Evolutionary conservation across 495 filamentous ascomycete species (phyloP), one percentile per base, ranked within the genome.

Genomic region (Oidiodendron maius): DNA sequence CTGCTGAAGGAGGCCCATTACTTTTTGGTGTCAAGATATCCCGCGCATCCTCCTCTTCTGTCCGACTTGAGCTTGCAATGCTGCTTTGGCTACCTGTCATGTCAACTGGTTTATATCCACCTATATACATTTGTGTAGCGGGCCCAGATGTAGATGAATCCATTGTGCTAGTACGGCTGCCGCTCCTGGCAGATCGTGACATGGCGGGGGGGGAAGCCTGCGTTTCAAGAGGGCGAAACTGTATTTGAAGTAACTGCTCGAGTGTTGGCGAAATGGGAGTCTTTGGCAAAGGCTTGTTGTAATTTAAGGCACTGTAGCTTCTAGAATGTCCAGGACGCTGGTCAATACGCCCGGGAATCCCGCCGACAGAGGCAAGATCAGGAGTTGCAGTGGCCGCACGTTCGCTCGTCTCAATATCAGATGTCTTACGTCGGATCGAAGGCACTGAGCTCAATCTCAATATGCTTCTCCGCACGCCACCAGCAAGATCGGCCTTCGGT

Each of bases 61-160:
- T 61, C 40, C 64, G 61, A 35, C 55, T 60, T 16, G 53, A 54
- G 46, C 66, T 64, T 11, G 65, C 67, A 50, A 78, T 58, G 49
- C 72, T 82, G 51, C 71, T 75, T 52, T 83, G 78, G 48, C 78
- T 84, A 53, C 71, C 71, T 52, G 75, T 80, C 56, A 72, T 61
- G 53, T 69, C 65, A 30, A 12, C 5, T 47, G 48, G 51, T 10
- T 57, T 15, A 53, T 50, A 61, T 17, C 58, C 58, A 41, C 41
- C 53, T 2, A 41, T 60, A 52, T 74, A 70, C 50, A 65, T 60
- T 56, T 69, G 71, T 18, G 51, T 61, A 53, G 58, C 66, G n/a
- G 46, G 18, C 59, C 9, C 69, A n/a, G 80, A 75, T 17, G 59
- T 71, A 24, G 65, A 65, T 18, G 82, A 81, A 52, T 86, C 83